Base-by-base conservation (phyloP, 225 moss, liverwort and hornwort genomes). In the Lunularia cruciata region DNA sequence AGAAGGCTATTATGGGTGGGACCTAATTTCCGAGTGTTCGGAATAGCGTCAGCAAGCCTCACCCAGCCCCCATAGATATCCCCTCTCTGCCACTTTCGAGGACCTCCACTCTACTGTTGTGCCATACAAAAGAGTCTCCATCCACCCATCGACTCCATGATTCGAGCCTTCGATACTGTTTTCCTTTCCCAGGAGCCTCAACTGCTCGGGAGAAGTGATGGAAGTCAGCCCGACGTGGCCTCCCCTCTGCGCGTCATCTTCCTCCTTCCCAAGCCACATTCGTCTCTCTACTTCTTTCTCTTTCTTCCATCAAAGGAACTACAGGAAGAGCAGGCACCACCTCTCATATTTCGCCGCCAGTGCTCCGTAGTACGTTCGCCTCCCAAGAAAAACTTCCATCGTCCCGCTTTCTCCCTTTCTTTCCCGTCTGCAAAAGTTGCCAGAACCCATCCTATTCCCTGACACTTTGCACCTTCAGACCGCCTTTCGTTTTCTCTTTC, bases 221-320 rank as follows among this genome's bases (percentile, higher is more conserved):
- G n/a, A 60, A 35, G 60, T 60, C 60, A 60, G 60, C 60, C n/a
- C 60, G n/a, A 60, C 60, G 60, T 60, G 60, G 60, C 60, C 20
- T 60, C 38, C 33, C 56, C 30, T 31, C 31, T 30, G 56, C 56
- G 56, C 31, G 16, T 57, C 56, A 12, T 57, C 32, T 16, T 32
- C 6, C 23, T 26, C 53, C 3, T 3, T 57, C 25, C 11, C 4
- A 10, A 2, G 14, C 19, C 13, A 3, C 2, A 14, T 47, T 5
- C 49, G 2, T 1, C 20, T 20, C 10, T 51, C 49, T 20, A 20
- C 49, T 8, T 47, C 47, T 47, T n/a, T n/a, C n/a, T n/a, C n/a
- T n/a, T n/a, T n/a, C n/a, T n/a, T n/a, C n/a, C n/a, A n/a, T n/a
- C n/a, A n/a, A n/a, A n/a, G n/a, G n/a, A n/a, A 26, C 52, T 20